Evolutionary conservation across 306 rosid genomes (phyloP).

Genomic region (Cajanus cajan): DNA sequence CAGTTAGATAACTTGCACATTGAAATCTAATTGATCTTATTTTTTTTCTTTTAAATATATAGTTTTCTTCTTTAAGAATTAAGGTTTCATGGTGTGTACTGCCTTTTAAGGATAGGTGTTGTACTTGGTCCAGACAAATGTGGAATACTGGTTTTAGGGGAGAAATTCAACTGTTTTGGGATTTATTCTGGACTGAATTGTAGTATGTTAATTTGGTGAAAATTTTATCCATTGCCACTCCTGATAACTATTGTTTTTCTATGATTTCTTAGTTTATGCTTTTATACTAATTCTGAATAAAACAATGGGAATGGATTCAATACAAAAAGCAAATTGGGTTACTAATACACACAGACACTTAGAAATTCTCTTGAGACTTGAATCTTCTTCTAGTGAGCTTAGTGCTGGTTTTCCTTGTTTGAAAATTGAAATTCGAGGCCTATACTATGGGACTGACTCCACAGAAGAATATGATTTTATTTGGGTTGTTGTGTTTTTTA

Average conservation of each 20-base stretch:
- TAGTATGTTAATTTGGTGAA: not conserved
- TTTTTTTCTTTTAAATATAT: not conserved
- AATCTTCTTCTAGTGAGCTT: not conserved
- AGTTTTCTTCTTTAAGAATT: slow-evolving; percentile 5
- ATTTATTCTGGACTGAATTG: not conserved
- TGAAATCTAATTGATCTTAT: slow-evolving; percentile 10
- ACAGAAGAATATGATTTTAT: not conserved
- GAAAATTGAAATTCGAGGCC: not conserved
- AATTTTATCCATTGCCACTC: not conserved
- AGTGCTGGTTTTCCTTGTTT: slow-evolving; percentile 8
- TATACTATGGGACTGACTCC: not conserved
- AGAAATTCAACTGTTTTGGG: not conserved
- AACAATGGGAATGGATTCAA: not conserved
- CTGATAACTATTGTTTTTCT: not conserved
- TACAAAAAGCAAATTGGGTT: not conserved
- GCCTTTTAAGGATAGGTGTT: slow-evolving; percentile 10
- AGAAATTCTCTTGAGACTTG: not conserved
- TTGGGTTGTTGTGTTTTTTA: not conserved
- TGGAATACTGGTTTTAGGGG: not conserved
- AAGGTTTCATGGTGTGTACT: not conserved
- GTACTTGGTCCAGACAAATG: not conserved
- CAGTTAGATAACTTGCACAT: not conserved
- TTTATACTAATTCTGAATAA: slow-evolving; percentile 4
- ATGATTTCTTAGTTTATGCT: slow-evolving; percentile 1
- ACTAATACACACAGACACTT: not conserved